Conservation (phyloP, 768 basidiomycete genomes). For the Cubamyces lactineus region DNA sequence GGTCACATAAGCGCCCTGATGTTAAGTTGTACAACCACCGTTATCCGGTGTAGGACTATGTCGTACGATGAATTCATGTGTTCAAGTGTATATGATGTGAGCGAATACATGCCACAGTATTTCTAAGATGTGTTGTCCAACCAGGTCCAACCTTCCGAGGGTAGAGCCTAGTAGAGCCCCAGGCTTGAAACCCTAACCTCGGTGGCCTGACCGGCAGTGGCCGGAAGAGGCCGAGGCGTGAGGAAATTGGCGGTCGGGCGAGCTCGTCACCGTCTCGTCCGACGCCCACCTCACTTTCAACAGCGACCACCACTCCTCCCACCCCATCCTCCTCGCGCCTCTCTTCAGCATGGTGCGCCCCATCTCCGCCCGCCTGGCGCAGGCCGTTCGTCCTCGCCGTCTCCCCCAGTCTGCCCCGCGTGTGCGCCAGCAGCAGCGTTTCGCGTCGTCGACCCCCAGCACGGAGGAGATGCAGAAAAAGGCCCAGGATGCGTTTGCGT, state of each 20-base stretch:
- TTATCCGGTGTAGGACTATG: too few species aligned
- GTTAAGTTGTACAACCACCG: too few species aligned
- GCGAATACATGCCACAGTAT: too few species aligned
- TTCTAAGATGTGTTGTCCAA: too few species aligned
- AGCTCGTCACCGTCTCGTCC: constrained; percentile 29
- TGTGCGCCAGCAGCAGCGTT: constrained; percentile 28
- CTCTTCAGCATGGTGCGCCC: constrained; percentile 30
- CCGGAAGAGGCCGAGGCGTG: constrained; percentile 23
- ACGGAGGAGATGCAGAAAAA: constrained; percentile 64
- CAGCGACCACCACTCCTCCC: constrained; percentile 20
- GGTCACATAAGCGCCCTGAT: too few species aligned
- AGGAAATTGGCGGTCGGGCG: constrained; percentile 22
- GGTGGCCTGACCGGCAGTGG: background rate
- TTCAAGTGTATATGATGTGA: too few species aligned
- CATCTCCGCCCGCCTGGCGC: constrained; percentile 29
- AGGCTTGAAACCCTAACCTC: background rate
- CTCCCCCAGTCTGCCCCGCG: constrained; percentile 20
- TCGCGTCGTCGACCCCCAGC: constrained; percentile 34
- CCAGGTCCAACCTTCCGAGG: too few species aligned
- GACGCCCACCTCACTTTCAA: constrained; percentile 21
- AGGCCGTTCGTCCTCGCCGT: constrained; percentile 30
- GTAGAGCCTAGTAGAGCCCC: background rate
- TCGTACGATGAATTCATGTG: too few species aligned
- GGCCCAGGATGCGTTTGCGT: constrained; percentile 65
- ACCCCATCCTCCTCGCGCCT: constrained; percentile 15